Percentiles rank a stretch among this genome's conserved stretches.
These are phyloP conservation scores for Halophytophthora polymorphica DNA, from an alignment of 352 stramenopile species.

Conservation along the genomic window DNA sequence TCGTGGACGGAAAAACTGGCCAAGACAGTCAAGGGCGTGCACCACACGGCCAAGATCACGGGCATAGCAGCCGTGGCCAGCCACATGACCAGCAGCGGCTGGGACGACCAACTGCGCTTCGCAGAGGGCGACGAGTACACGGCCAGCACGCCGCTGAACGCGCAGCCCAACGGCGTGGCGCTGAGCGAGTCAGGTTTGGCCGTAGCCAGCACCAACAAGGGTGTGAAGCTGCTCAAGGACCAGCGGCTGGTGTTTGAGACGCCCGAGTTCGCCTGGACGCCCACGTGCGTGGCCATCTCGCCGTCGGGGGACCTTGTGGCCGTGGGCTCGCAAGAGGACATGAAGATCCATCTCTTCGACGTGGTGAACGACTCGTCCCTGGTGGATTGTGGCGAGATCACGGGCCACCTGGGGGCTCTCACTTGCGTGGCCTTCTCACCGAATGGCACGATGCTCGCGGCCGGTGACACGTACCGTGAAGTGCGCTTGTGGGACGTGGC, in stretches of 20 bases:
- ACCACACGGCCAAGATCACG: constrained; percentile 78
- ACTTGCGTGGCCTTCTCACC: constrained; percentile 85
- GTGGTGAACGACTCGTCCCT: constrained; percentile 60
- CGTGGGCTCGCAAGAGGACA: constrained; percentile 78
- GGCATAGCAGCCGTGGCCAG: constrained; percentile 64
- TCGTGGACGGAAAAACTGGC: constrained; percentile 81
- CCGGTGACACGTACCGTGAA: constrained; percentile 86
- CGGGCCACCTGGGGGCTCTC: constrained; percentile 69
- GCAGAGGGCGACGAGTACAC: constrained; percentile 56
- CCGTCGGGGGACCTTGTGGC: constrained; percentile 68
- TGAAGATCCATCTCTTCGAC: constrained; percentile 87
- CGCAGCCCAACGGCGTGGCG: constrained; percentile 68
- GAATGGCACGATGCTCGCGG: constrained; percentile 77
- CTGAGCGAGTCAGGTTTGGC: constrained; percentile 53
- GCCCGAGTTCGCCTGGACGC: constrained; percentile 72
- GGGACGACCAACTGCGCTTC: constrained; percentile 90
- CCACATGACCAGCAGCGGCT: constrained; percentile 83
- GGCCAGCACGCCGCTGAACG: constrained; percentile 53
- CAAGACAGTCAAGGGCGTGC: constrained; percentile 33
- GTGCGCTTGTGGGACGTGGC: constrained; percentile 89
- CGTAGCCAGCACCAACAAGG: constrained; percentile 78
- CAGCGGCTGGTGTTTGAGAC: constrained; percentile 74
- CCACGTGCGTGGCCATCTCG: constrained; percentile 73
- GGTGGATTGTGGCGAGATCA: constrained; percentile 59
- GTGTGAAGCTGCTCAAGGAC: constrained; percentile 75